Evolutionary conservation across 2,329 filamentous ascomycete genomes (phyloP).

Genomic region (Pezicula radicicola): DNA sequence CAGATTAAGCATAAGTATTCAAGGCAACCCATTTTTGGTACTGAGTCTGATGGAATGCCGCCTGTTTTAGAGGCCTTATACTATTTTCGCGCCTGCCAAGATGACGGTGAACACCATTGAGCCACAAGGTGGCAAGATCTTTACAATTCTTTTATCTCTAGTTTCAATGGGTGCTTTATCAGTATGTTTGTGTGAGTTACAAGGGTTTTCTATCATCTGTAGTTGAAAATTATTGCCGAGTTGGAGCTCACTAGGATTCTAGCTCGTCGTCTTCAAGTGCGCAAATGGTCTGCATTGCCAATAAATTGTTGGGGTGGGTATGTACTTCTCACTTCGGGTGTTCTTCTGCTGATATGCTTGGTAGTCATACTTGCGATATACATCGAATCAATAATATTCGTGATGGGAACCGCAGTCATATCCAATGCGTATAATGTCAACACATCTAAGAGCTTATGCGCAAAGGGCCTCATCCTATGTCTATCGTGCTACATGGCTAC

Average conservation of each 20-base stretch:
- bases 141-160: constrained; percentile 16
- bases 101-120: constrained; percentile 1
- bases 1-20: too few species aligned
- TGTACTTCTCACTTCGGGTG: not conserved
- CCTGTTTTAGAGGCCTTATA: too few species aligned
- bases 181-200: constrained; percentile 19
- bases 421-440: constrained; percentile 56
- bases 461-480: constrained; percentile 57
- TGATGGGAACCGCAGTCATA: constrained; percentile 53
- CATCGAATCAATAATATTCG: constrained; percentile 56
- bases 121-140: constrained; percentile 12
- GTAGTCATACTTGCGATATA: constrained; percentile 60
- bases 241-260: not conserved
- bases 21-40: too few species aligned
- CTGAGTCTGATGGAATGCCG: too few species aligned
- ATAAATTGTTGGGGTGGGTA: constrained; percentile 24
- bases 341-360: not conserved
- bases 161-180: constrained; percentile 18
- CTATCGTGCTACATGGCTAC: constrained; percentile 60
- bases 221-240: not conserved
- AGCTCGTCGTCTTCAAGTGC: constrained; percentile 23
- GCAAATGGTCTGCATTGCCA: constrained; percentile 20
- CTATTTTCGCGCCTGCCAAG: too few species aligned
- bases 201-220: not conserved
- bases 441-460: constrained; percentile 46